Evolutionary conservation across 2,329 filamentous ascomycete species (phyloP).

Genomic region (Phialocephala subalpina): DNA sequence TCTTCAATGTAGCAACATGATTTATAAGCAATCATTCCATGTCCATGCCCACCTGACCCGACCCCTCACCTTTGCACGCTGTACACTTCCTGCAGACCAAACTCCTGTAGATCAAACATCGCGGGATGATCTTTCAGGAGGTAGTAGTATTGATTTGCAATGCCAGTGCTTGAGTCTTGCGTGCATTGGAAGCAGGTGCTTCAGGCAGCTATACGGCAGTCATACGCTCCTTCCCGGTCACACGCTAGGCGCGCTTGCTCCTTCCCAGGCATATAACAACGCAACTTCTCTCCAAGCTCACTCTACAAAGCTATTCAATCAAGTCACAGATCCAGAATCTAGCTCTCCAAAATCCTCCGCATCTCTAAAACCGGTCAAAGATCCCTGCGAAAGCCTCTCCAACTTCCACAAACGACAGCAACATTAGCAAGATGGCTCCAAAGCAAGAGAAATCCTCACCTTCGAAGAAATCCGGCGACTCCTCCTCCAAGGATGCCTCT

Average conservation of each 20-base stretch:
- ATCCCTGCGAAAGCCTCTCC: background rate
- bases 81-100: too few relatives aligned
- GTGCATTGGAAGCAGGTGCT: too few relatives aligned
- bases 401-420: background rate
- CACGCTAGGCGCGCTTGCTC: background rate
- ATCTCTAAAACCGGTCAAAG: background rate
- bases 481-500: background rate
- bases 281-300: background rate
- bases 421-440: background rate
- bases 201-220: too few relatives aligned
- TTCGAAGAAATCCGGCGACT: background rate
- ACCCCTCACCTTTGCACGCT: too few relatives aligned
- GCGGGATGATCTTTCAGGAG: too few relatives aligned
- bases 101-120: too few relatives aligned
- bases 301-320: background rate
- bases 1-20: too few relatives aligned
- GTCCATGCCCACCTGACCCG: too few relatives aligned
- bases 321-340: background rate
- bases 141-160: too few relatives aligned
- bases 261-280: background rate
- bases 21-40: too few relatives aligned
- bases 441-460: background rate
- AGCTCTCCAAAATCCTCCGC: background rate
- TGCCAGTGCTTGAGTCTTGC: too few relatives aligned
- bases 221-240: background rate